phyloP scores from a whole-genome alignment of 768 basidiomycete genomes.

The Podaxis sp. region DNA sequence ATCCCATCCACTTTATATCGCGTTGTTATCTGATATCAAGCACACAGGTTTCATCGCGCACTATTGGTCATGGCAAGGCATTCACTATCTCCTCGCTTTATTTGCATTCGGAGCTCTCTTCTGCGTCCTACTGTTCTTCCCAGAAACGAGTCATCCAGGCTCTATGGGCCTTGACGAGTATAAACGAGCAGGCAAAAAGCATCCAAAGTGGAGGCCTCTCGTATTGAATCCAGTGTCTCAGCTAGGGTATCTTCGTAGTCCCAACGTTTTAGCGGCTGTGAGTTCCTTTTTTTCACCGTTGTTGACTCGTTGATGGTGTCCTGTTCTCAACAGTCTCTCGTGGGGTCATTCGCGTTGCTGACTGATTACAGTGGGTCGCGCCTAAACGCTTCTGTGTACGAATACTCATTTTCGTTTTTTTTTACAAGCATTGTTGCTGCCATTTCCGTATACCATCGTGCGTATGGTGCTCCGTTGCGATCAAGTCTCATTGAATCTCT shows the following conservation, averaged over 20 bases:
- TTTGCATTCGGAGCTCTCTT: conserved; percentile 41
- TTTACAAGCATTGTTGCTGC: conserved; percentile 49
- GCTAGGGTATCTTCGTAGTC: conserved; percentile 49
- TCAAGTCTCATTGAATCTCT: not conserved
- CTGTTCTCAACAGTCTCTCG: conserved; percentile 14
- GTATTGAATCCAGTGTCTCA: conserved; percentile 57
- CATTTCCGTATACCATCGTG: conserved; percentile 68
- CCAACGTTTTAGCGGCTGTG: conserved; percentile 52
- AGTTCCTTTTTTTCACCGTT: conserved; percentile 28
- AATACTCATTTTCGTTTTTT: not conserved
- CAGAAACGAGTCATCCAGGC: conserved; percentile 68
- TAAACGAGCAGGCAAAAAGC: conserved; percentile 19
- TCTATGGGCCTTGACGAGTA: conserved; percentile 53
- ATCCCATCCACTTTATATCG: not conserved
- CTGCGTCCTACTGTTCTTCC: conserved; percentile 46
- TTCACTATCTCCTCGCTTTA: conserved; percentile 48
- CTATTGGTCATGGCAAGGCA: conserved; percentile 60
- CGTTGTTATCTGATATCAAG: not conserved
- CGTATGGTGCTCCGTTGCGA: conserved; percentile 21
- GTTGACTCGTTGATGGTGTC: not conserved
- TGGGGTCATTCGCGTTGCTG: conserved; percentile 25
- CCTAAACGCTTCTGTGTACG: not conserved
- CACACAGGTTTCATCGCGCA: conserved; percentile 45
- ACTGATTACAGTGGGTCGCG: conserved; percentile 38
- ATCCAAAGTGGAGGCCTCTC: conserved; percentile 27